These are phyloP conservation scores for Collybiopsis confluens DNA, from an alignment of 768 basidiomycete species.

Conservation along the genomic window DNA sequence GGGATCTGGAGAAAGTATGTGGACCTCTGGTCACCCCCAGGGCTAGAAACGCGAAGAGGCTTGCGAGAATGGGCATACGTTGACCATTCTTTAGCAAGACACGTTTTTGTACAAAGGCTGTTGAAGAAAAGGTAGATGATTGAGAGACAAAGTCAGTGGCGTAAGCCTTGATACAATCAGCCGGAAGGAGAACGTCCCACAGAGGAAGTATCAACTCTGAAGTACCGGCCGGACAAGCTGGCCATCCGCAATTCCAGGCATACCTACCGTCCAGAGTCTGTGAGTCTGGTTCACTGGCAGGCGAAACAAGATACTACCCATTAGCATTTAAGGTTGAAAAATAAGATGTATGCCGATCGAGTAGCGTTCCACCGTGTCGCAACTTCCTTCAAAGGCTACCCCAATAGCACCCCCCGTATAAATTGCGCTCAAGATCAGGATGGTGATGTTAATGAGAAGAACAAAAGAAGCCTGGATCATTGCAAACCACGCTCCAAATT, in stretches of 20 bases:
- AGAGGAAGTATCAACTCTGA: neutral
- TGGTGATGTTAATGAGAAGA: neutral
- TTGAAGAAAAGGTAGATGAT: neutral
- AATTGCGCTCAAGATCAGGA: neutral
- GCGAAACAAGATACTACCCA: neutral
- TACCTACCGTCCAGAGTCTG: neutral
- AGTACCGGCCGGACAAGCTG: neutral
- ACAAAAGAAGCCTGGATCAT: neutral
- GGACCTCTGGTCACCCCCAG: neutral
- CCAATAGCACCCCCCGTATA: neutral
- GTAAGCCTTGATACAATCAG: neutral
- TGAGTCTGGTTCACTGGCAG: neutral
- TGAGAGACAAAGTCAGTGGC: neutral
- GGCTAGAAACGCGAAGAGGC: neutral
- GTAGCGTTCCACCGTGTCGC: neutral
- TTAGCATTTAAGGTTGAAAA: neutral
- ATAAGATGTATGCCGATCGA: neutral
- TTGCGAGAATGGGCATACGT: neutral
- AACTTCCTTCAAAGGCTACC: neutral
- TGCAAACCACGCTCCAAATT: neutral
- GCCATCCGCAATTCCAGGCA: neutral
- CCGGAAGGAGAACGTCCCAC: neutral
- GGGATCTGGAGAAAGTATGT: neutral
- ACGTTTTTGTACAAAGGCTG: neutral
- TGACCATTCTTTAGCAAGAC: neutral